These are phyloP conservation scores for Zarea fungicola DNA, from an alignment of 2,329 filamentous ascomycete species.

Conservation along the genomic window DNA sequence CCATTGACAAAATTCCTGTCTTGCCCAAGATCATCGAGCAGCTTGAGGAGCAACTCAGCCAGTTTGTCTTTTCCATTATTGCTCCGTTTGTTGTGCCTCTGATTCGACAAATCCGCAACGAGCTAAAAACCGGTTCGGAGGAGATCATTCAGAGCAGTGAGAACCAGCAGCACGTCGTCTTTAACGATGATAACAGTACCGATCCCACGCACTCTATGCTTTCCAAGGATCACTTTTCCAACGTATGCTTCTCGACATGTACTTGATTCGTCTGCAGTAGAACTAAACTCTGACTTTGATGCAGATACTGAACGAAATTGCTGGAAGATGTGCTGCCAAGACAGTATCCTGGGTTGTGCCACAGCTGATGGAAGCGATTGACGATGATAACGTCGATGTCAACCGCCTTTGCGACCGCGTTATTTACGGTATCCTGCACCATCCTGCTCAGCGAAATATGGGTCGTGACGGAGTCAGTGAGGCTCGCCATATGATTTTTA, in stretches of 20 bases:
- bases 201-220: slow-evolving; percentile 88
- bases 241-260: too few species aligned
- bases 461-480: slow-evolving; percentile 67
- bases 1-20: slow-evolving; percentile 80
- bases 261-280: not conserved
- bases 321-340: slow-evolving; percentile 73
- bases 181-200: slow-evolving; percentile 67
- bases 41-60: slow-evolving; percentile 77
- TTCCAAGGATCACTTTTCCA: slow-evolving; percentile 89
- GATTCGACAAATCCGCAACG: slow-evolving; percentile 78
- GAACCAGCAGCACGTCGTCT: slow-evolving; percentile 81
- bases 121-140: slow-evolving; percentile 77
- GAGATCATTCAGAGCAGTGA: slow-evolving; percentile 84
- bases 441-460: slow-evolving; percentile 70
- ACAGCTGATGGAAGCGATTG: slow-evolving; percentile 82
- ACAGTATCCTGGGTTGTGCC: slow-evolving; percentile 83
- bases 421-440: slow-evolving; percentile 77
- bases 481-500: slow-evolving; percentile 72
- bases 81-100: slow-evolving; percentile 84
- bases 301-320: slow-evolving; percentile 76
- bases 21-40: slow-evolving; percentile 82
- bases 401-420: slow-evolving; percentile 69
- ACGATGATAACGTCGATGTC: slow-evolving; percentile 67
- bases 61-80: slow-evolving; percentile 88
- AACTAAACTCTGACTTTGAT: not conserved